These are phyloP conservation scores for Adansonia madagascariensis DNA, from an alignment of 441 rosid genomes.

Conservation along the genomic window DNA sequence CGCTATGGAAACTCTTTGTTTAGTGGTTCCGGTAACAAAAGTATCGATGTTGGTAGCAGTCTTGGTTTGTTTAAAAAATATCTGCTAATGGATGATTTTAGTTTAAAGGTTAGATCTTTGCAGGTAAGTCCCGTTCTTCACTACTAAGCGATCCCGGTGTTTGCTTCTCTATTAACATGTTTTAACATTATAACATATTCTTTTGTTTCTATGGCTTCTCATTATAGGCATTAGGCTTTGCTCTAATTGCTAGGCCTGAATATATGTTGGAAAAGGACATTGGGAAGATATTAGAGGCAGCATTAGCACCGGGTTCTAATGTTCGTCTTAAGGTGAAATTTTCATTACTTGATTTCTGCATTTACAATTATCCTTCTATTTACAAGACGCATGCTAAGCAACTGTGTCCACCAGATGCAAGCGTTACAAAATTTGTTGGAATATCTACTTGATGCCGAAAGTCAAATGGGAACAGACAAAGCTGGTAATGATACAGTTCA, in stretches of 20 bases:
- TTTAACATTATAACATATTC: conserved; percentile 28
- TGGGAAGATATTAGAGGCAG: conserved; percentile 75
- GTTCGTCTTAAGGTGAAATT: conserved; percentile 78
- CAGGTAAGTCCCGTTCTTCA: conserved; percentile 62
- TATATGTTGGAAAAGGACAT: conserved; percentile 95
- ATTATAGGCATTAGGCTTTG: conserved; percentile 91
- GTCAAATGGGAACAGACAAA: conserved; percentile 80
- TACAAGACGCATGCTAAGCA: conserved; percentile 30
- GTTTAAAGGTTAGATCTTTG: conserved; percentile 88
- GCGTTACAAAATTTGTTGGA: conserved; percentile 91
- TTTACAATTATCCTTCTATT: neutral
- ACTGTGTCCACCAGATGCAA: conserved; percentile 73
- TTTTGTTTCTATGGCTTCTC: conserved; percentile 33
- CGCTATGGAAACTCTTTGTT: conserved; percentile 91
- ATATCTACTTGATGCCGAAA: conserved; percentile 92
- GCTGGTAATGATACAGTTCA: conserved; percentile 40
- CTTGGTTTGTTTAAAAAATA: conserved; percentile 77
- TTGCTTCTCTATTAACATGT: conserved; percentile 17
- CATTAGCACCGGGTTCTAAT: conserved; percentile 74
- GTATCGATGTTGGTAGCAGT: conserved; percentile 61
- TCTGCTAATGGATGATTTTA: conserved; percentile 76
- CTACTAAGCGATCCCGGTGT: neutral
- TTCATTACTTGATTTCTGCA: conserved; percentile 4
- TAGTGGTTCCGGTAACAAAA: conserved; percentile 52
- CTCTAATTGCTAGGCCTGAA: conserved; percentile 91